phyloP scores from a whole-genome alignment of 164 flowering plant genomes.

The Stephania cephalantha region DNA sequence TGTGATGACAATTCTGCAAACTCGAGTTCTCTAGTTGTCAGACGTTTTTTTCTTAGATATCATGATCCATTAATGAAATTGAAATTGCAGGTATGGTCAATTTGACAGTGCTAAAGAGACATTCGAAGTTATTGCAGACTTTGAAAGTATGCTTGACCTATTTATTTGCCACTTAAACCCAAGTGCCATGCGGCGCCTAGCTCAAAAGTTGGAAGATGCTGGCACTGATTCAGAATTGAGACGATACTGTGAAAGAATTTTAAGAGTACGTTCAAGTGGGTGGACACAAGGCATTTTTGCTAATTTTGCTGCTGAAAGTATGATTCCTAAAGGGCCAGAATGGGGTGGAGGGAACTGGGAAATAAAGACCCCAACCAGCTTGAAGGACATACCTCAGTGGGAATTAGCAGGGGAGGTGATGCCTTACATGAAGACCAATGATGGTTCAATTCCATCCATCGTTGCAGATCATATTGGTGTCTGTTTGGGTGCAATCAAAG shows the following conservation, averaged over 20 bases:
- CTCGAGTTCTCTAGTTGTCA: too few relatives aligned
- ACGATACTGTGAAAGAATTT: conserved; percentile 90
- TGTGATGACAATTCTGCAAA: too few relatives aligned
- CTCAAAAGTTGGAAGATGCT: conserved; percentile 92
- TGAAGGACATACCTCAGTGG: conserved; percentile 92
- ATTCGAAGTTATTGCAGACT: conserved; percentile 93
- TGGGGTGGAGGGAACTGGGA: conserved; percentile 99
- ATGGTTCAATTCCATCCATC: conserved; percentile 87
- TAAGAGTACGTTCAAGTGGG: conserved; percentile 93
- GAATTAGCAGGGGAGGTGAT: conserved; percentile 90
- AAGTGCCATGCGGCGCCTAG: conserved; percentile 98
- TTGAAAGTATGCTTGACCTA: conserved; percentile 92
- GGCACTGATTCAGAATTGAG: conserved; percentile 81
- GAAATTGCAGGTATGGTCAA: conserved; percentile 81
- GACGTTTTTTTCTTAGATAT: background rate
- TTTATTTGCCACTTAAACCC: conserved; percentile 98
- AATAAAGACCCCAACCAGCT: conserved; percentile 73
- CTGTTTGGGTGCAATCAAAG: conserved; percentile 85
- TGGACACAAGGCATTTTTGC: conserved; percentile 99
- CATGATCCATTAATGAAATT: conserved; percentile 13
- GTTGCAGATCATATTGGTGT: conserved; percentile 92
- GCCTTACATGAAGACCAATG: conserved; percentile 98
- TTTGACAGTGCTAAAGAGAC: conserved; percentile 99
- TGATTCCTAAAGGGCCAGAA: conserved; percentile 98
- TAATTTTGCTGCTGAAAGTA: conserved; percentile 98